Conservation (phyloP, 2,329 filamentous ascomycete genomes). For the Colletotrichum brevisporum region DNA sequence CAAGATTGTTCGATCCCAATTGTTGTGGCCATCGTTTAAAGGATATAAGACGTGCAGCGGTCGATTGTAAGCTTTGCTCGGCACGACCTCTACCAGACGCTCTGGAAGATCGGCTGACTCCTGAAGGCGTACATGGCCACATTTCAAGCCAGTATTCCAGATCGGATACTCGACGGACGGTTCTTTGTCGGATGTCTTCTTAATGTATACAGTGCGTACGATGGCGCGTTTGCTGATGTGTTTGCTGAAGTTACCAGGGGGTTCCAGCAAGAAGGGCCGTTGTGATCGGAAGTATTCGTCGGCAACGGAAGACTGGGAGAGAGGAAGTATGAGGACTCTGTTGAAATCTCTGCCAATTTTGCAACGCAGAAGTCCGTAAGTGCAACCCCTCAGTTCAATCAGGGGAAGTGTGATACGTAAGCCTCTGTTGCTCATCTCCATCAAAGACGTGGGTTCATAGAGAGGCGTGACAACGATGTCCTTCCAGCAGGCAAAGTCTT, state of each 20-base stretch:
- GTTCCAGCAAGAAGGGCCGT: background rate
- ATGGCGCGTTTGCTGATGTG: background rate
- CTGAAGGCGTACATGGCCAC: conserved; percentile 3
- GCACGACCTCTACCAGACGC: conserved; percentile 3
- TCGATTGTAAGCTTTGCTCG: background rate
- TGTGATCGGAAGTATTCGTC: conserved; percentile 10
- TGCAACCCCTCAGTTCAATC: background rate
- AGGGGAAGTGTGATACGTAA: conserved; percentile 22
- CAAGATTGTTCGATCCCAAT: background rate
- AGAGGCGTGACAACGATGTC: background rate
- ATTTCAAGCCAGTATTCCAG: conserved; percentile 7
- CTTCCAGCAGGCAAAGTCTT: conserved; percentile 21
- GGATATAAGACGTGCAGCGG: background rate
- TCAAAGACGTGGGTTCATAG: conserved; percentile 1
- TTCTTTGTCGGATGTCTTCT: background rate
- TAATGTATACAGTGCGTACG: conserved; percentile 3
- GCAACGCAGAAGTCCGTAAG: conserved; percentile 4
- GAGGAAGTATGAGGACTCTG: background rate
- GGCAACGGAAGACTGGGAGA: background rate
- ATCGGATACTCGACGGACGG: background rate
- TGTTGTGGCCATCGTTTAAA: background rate
- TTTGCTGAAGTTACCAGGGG: background rate
- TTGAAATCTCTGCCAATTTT: conserved; percentile 3
- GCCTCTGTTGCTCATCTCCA: conserved; percentile 23
- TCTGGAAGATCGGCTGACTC: background rate